A percentile compares a stretch with the other conserved stretches of the same genome.
phyloP scores from a whole-genome alignment of 331 rosid species.

The Saraca asoca region DNA sequence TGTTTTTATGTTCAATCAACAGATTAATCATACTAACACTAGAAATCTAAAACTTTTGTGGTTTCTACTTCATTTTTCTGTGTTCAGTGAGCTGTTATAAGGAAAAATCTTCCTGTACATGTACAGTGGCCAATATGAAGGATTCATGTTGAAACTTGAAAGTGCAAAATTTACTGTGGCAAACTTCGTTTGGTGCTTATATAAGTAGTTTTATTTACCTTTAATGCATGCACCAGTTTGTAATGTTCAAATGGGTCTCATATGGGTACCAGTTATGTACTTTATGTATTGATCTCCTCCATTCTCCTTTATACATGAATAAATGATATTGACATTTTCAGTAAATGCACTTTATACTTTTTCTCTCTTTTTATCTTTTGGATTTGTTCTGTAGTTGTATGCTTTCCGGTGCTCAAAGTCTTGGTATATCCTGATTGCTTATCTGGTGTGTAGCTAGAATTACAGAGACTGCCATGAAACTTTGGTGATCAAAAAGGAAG shows the following conservation, averaged over 20 bases:
- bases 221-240: too few species aligned
- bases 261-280: not conserved
- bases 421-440: not conserved
- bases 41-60: too few species aligned
- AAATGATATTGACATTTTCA: not conserved
- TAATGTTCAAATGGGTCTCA: too few species aligned
- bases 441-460: not conserved
- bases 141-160: not conserved
- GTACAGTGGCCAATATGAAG: not conserved
- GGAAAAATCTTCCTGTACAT: constrained; percentile 1
- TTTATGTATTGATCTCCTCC: not conserved
- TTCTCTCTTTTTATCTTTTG: not conserved
- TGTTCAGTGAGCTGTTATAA: too few species aligned
- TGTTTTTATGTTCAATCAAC: too few species aligned
- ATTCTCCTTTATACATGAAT: constrained; percentile 2
- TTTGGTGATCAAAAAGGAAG: too few species aligned
- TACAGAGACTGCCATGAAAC: constrained; percentile 14
- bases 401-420: constrained; percentile 16
- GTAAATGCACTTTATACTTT: not conserved
- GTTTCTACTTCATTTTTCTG: too few species aligned
- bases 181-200: too few species aligned
- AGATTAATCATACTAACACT: too few species aligned
- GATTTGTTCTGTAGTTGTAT: constrained; percentile 4
- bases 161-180: not conserved
- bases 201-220: too few species aligned